phyloP scores from a whole-genome alignment of 1,139 yeast genomes.

The Nematodospora anomalae region DNA sequence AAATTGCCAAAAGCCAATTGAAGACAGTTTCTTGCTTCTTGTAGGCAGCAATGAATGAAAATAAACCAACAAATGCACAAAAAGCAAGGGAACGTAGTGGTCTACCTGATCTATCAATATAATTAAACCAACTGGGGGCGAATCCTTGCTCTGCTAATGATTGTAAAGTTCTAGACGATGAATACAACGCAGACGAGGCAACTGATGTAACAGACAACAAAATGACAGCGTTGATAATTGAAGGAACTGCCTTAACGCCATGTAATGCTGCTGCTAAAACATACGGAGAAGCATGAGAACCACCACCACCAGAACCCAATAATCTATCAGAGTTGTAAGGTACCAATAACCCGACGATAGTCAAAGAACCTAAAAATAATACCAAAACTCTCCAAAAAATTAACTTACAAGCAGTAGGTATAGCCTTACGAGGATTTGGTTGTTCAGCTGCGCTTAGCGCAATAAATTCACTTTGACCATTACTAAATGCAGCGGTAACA shows the following conservation, averaged over 20 bases:
- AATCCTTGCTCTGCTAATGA: constrained; percentile 45
- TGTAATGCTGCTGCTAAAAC: constrained; percentile 46
- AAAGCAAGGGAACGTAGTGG: constrained; percentile 41
- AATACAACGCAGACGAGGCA: constrained; percentile 46
- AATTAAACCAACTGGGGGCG: constrained; percentile 44
- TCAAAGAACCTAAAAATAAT: constrained; percentile 43
- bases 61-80: constrained; percentile 33
- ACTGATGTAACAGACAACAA: constrained; percentile 47
- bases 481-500: constrained; percentile 39
- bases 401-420: constrained; percentile 44
- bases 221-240: constrained; percentile 45
- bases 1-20: constrained; percentile 45
- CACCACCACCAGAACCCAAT: constrained; percentile 39
- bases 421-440: constrained; percentile 39
- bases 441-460: constrained; percentile 46
- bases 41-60: constrained; percentile 40
- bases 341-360: constrained; percentile 44
- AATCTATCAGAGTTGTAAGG: constrained; percentile 39
- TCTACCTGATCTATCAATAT: constrained; percentile 44
- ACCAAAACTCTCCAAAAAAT: constrained; percentile 39
- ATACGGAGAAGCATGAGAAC: constrained; percentile 44
- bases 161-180: constrained; percentile 45
- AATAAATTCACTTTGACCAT: constrained; percentile 44
- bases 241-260: constrained; percentile 40
- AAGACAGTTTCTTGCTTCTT: constrained; percentile 42